These are phyloP conservation scores for Tremellales sp. DNA, from an alignment of 1,284 basidiomycete species.

Conservation along the genomic window DNA sequence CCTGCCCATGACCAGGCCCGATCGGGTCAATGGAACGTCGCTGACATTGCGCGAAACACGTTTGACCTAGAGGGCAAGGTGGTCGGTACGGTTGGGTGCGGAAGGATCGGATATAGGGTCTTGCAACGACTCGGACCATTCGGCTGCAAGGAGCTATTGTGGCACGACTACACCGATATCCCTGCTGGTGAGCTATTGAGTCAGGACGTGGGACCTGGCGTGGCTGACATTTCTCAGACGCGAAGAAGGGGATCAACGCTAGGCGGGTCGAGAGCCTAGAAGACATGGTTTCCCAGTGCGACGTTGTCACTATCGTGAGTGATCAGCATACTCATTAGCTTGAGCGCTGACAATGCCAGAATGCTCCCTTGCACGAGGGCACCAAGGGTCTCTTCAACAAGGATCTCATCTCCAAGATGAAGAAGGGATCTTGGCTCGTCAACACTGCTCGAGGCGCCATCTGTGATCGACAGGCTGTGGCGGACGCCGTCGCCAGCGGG, in stretches of 20 bases:
- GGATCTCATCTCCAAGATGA: constrained; percentile 82
- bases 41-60: constrained; percentile 70
- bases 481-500: constrained; percentile 70
- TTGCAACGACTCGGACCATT: constrained; percentile 83
- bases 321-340: constrained; percentile 47
- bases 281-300: constrained; percentile 69
- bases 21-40: constrained; percentile 79
- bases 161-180: constrained; percentile 85
- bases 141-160: constrained; percentile 84
- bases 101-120: constrained; percentile 84
- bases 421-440: constrained; percentile 83
- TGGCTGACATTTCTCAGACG: constrained; percentile 50
- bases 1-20: constrained; percentile 66
- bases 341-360: constrained; percentile 57
- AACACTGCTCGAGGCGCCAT: constrained; percentile 95
- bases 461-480: constrained; percentile 76
- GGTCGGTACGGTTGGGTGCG: constrained; percentile 80
- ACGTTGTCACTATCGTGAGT: constrained; percentile 41
- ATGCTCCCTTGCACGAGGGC: constrained; percentile 86
- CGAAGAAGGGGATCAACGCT: constrained; percentile 65
- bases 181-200: constrained; percentile 56
- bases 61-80: constrained; percentile 90
- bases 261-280: constrained; percentile 77
- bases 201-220: background rate
- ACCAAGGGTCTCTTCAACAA: constrained; percentile 76